Evolutionary conservation across 164 flowering plant species (phyloP).

Genomic region (Magnolia kwangsiensis): DNA sequence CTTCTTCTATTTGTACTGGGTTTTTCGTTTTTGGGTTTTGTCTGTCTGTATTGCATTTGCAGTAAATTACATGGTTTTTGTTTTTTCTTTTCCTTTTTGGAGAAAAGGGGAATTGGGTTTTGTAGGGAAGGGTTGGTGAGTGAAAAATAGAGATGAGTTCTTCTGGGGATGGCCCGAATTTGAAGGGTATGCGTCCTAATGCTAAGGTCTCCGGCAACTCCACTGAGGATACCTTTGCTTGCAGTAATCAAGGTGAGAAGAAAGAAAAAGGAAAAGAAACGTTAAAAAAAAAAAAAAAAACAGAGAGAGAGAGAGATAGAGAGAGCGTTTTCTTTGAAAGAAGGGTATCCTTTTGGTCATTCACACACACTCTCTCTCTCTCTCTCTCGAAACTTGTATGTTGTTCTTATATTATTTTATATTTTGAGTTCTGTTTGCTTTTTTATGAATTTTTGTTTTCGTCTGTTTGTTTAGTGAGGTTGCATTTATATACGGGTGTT

Average conservation of each 20-base stretch:
- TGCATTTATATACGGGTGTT: background rate
- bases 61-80: background rate
- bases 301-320: background rate
- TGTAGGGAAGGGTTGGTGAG: slow-evolving; percentile 3
- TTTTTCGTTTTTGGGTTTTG: background rate
- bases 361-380: background rate
- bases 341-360: background rate
- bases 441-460: background rate
- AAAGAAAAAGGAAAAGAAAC: background rate
- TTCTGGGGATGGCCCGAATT: slow-evolving; percentile 13
- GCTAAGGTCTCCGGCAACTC: slow-evolving; percentile 3
- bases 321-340: background rate
- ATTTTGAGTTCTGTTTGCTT: slow-evolving; percentile 1
- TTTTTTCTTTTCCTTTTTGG: background rate
- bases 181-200: slow-evolving; percentile 11
- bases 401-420: background rate
- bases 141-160: slow-evolving; percentile 18
- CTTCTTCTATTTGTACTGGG: background rate
- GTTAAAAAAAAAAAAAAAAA: too few species aligned
- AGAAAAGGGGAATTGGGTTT: too few species aligned
- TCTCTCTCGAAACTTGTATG: background rate
- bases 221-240: slow-evolving; percentile 6
- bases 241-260: slow-evolving; percentile 12
- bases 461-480: background rate
- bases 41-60: background rate